Conservation (phyloP, 345 rosid genomes). For the Citrus hindsii region DNA sequence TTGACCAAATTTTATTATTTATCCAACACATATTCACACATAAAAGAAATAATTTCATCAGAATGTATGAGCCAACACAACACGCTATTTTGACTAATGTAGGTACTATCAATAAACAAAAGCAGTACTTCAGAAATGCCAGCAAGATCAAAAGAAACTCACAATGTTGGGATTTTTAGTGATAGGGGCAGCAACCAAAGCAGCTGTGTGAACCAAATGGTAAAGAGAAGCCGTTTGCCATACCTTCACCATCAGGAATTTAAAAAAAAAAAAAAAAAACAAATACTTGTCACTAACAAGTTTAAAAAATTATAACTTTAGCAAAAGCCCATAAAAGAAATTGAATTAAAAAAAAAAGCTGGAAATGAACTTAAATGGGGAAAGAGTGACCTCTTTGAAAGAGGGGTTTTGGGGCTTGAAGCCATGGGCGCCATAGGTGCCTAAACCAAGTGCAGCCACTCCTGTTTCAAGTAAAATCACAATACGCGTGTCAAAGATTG, state of each 20-base stretch:
- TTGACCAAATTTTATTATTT: too few relatives aligned
- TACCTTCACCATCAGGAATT: constrained; percentile 35
- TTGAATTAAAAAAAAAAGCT: background rate
- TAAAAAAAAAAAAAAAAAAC: background rate
- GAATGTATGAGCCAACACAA: too few relatives aligned
- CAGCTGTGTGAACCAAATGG: constrained; percentile 91
- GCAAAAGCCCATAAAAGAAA: background rate
- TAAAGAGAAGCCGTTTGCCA: constrained; percentile 94
- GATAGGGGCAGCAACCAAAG: constrained; percentile 73
- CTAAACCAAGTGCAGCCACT: constrained; percentile 83
- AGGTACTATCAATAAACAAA: too few relatives aligned
- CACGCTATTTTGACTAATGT: too few relatives aligned
- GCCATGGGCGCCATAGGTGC: constrained; percentile 82
- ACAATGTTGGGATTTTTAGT: constrained; percentile 71
- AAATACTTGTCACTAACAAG: background rate
- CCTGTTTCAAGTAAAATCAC: constrained; percentile 39
- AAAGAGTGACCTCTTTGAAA: constrained; percentile 64
- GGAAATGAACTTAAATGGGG: background rate
- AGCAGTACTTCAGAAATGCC: too few relatives aligned
- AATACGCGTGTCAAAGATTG: background rate
- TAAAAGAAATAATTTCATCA: background rate
- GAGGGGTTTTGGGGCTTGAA: constrained; percentile 77
- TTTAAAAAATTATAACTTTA: background rate
- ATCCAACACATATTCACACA: background rate
- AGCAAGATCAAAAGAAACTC: constrained; percentile 14